Base-by-base conservation (phyloP, 371 early-diverging fungal genomes). In the Syncephalis plumigaleata region DNA sequence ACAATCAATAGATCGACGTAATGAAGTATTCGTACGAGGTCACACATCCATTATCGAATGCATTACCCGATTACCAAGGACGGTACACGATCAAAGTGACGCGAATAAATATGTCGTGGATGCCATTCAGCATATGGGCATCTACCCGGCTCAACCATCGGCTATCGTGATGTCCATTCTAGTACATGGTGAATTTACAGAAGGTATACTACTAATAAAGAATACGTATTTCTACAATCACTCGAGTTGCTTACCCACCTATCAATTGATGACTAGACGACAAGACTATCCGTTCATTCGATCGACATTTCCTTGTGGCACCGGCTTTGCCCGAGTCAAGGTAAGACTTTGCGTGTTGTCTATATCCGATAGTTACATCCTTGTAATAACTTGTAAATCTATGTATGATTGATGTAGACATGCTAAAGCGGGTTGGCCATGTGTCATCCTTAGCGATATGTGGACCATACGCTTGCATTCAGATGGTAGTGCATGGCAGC, bases 131-230 rank as follows among this genome's bases (percentile, higher is more conserved):
- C 31, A 31, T 31, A 7, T 11, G 7, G 31, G 31, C 11, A 4
- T 31, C 4, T 31, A 31, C 11, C 31, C 31, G 4, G 31, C 7
- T 31, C 31, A 31, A 31, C 31, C 31, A 31, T 31, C 31, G 31
- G 31, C 31, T 7, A 24, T 24, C 13, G 43, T 43, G 2, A 43
- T 43, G 18, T 43, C 24, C 43, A 43, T 43, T 20, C 13, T 43
- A 5, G 22, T 43, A 5, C 43, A 43, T 43, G 43, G 43, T 18
- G 43, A 43, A 43, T 43, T 43, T 20, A 43, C 21, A 13, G 43
- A 43, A 43, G 43, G 43, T 43, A 43, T 15, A 37, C 9, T n/a
- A 37, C 37, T 9, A 11, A n/a, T 37, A 37, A 11, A 37, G 9
- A 37, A 11, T n/a, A 9, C 11, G n/a, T 36, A 9, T 36, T 36